Evolutionary conservation across 108 stramenopile species (phyloP).

Genomic region (Conticribra weissflogii): DNA sequence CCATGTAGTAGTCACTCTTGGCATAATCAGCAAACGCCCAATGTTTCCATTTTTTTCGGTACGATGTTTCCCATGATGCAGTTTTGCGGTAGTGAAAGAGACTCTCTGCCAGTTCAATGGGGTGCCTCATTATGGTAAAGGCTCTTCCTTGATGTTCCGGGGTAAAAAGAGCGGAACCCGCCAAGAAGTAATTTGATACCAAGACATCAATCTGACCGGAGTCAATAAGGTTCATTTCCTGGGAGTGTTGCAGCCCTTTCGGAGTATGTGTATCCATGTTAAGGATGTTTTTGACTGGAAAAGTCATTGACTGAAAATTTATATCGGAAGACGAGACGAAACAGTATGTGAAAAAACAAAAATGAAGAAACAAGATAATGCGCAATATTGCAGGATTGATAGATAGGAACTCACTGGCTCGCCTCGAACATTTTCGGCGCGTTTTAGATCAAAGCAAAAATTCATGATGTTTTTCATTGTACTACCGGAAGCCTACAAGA

Average conservation of each 20-base stretch:
- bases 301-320: slow-evolving; percentile 16
- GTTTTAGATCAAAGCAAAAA: slow-evolving; percentile 34
- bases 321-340: too few relatives aligned
- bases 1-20: slow-evolving; percentile 21
- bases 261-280: slow-evolving; percentile 36
- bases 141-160: slow-evolving; percentile 29
- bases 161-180: slow-evolving; percentile 29
- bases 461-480: slow-evolving; percentile 33
- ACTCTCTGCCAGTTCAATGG: slow-evolving; percentile 39
- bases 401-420: slow-evolving; percentile 19
- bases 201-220: slow-evolving; percentile 20
- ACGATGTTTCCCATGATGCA: slow-evolving; percentile 46
- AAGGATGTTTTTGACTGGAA: slow-evolving; percentile 11
- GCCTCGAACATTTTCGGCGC: slow-evolving; percentile 22
- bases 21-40: slow-evolving; percentile 38
- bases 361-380: too few relatives aligned
- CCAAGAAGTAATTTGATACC: slow-evolving; percentile 41
- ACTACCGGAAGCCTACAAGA: slow-evolving; percentile 24
- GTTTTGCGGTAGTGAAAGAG: slow-evolving; percentile 43
- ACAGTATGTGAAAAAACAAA: too few relatives aligned
- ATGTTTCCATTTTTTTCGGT: slow-evolving; percentile 30
- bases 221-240: slow-evolving; percentile 2
- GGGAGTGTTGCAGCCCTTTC: slow-evolving; percentile 18
- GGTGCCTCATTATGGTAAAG: slow-evolving; percentile 35
- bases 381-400: too few relatives aligned